Conservation (phyloP, 441 rosid genomes). For the Jatropha multifida region DNA sequence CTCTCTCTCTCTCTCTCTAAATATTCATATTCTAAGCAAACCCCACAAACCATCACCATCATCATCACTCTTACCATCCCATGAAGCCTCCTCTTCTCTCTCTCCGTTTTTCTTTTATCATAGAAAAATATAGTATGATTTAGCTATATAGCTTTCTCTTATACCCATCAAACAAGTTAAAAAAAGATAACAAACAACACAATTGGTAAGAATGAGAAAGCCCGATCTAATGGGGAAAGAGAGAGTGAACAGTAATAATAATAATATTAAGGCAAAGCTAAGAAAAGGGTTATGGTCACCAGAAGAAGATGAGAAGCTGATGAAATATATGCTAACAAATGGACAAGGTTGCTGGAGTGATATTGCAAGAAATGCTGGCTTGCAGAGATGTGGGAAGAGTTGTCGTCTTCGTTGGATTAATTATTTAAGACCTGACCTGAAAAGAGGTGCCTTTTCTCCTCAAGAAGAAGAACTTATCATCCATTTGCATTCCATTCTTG, state of each 20-base stretch:
- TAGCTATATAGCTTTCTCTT: slow-evolving; percentile 38
- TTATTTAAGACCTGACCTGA: slow-evolving; percentile 87
- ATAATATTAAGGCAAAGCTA: slow-evolving; percentile 40
- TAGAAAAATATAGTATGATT: slow-evolving; percentile 14
- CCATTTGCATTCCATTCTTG: slow-evolving; percentile 81
- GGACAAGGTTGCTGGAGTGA: slow-evolving; percentile 95
- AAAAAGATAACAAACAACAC: not conserved
- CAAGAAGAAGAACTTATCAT: slow-evolving; percentile 83
- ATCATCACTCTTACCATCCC: slow-evolving; percentile 59
- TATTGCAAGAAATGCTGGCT: slow-evolving; percentile 80
- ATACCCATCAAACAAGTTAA: slow-evolving; percentile 35
- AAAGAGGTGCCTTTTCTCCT: slow-evolving; percentile 80
- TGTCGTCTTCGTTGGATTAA: slow-evolving; percentile 97
- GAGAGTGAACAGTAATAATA: slow-evolving; percentile 31
- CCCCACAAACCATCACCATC: slow-evolving; percentile 69
- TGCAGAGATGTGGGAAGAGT: slow-evolving; percentile 84
- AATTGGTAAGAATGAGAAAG: slow-evolving; percentile 48
- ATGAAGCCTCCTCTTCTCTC: slow-evolving; percentile 43
- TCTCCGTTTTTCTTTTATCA: slow-evolving; percentile 3
- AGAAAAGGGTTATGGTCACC: slow-evolving; percentile 94
- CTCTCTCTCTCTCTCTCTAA: slow-evolving; percentile 25
- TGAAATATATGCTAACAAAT: slow-evolving; percentile 67
- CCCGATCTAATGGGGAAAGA: slow-evolving; percentile 49
- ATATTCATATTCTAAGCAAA: slow-evolving; percentile 59
- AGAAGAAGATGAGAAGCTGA: slow-evolving; percentile 86